Conservation (phyloP, 371 early-diverging fungal genomes). For the Mortierella sp. region DNA sequence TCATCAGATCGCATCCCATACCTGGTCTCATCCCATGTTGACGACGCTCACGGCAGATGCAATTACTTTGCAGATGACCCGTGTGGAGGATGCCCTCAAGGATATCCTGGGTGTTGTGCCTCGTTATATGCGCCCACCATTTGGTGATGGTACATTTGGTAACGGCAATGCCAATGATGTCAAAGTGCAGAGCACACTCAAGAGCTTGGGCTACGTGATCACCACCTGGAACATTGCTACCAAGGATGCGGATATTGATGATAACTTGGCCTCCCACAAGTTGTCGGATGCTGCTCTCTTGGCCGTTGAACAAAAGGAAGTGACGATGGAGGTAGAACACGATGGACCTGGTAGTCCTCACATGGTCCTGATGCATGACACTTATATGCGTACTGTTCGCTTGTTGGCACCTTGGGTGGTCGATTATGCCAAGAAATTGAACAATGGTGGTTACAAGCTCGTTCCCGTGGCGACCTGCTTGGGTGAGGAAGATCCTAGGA, state of each 20-base stretch:
- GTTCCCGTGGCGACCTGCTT: slow-evolving; percentile 48
- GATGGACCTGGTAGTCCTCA: slow-evolving; percentile 27
- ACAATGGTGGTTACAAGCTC: slow-evolving; percentile 41
- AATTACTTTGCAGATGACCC: slow-evolving; percentile 49
- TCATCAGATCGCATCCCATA: slow-evolving; percentile 57
- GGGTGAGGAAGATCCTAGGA: slow-evolving; percentile 35
- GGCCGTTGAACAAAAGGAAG: slow-evolving; percentile 15
- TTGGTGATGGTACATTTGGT: slow-evolving; percentile 54
- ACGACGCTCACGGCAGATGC: slow-evolving; percentile 23
- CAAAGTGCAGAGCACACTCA: slow-evolving; percentile 32
- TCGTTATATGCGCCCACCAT: slow-evolving; percentile 63
- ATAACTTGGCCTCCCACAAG: slow-evolving; percentile 27
- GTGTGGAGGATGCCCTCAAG: slow-evolving; percentile 44
- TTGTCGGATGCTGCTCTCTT: slow-evolving; percentile 20
- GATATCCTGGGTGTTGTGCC: slow-evolving; percentile 53
- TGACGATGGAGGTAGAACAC: slow-evolving; percentile 19
- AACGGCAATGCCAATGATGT: slow-evolving; percentile 25
- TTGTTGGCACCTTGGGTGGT: slow-evolving; percentile 23
- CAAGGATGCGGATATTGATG: slow-evolving; percentile 41
- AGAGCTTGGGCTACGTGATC: slow-evolving; percentile 36
- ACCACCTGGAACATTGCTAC: slow-evolving; percentile 48
- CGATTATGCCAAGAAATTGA: slow-evolving; percentile 21
- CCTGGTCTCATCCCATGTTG: slow-evolving; percentile 55
- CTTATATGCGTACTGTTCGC: slow-evolving; percentile 33
- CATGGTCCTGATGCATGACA: slow-evolving; percentile 49